Evolutionary conservation across 352 stramenopile species (phyloP), one percentile per base, ranked within the genome.

Genomic region (Poterioochromonas sp.): DNA sequence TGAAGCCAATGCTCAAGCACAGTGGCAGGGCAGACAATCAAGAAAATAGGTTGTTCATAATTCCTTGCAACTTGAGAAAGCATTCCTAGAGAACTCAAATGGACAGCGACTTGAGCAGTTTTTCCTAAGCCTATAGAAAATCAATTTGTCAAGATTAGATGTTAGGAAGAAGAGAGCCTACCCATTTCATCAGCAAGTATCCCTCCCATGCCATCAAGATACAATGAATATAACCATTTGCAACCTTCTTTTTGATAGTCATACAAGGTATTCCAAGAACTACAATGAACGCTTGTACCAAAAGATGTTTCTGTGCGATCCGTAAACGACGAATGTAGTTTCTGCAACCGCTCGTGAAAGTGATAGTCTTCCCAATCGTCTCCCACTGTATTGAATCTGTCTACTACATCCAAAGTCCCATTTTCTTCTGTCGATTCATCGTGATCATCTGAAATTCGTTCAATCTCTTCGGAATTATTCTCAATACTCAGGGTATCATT

Each of bases 201-300:
- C 3, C 96, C 96, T n/a, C 95, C 95, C 26, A 91, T 93, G 78
- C 95, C 93, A 85, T 97, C 90, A 82, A 90, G 87, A 83, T 98
- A 92, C 22, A 98, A 87, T 73, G 94, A 86, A 82, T 95, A 96
- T 81, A 99, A 90, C 95, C 95, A 99, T 76, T 94, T 85, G 32
- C 99, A 83, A 78, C 92, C 97, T 79, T 95, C 90, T 34, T 88
- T 85, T 83, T 98, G 94, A 80, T 98, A 97, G 8, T 88, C 89
- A 80, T 94, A 94, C 40, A 98, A 79, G 34, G 90, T 86, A 40
- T 85, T 84, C 79, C 91, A 84, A 63, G 92, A 86, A 79, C 88
- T 90, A 37, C 78, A 84, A 34, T 87, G 85, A 22, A 94, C 58
- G 3, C 54, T 26, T 8, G 47, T 40, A 43, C 79, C 63, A 74